Conservation (phyloP, 768 basidiomycete genomes). For the Trametes gibbosa region DNA sequence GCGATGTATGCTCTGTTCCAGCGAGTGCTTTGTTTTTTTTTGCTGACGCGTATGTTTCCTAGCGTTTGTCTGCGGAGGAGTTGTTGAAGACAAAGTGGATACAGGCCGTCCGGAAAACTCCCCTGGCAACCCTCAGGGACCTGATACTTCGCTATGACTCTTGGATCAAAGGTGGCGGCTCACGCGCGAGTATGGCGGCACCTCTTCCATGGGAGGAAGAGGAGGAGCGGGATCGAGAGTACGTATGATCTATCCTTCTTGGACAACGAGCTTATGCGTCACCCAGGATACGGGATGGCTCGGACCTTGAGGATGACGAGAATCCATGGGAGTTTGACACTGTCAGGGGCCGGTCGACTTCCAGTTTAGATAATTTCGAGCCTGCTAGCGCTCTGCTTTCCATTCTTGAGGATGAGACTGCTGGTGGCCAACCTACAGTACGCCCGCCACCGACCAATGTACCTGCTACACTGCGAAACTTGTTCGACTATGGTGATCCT, state of each 20-base stretch:
- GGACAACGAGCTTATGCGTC: background rate
- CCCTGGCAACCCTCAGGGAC: slow-evolving; percentile 72
- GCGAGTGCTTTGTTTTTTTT: background rate
- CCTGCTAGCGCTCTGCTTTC: slow-evolving; percentile 10
- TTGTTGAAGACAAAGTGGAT: slow-evolving; percentile 89
- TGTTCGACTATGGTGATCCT: slow-evolving; percentile 67
- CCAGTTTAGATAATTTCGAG: slow-evolving; percentile 3
- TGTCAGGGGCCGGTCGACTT: slow-evolving; percentile 43
- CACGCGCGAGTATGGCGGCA: slow-evolving; percentile 73
- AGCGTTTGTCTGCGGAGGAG: slow-evolving; percentile 91
- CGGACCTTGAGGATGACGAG: slow-evolving; percentile 29
- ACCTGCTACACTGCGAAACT: slow-evolving; percentile 72
- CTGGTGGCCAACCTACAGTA: slow-evolving; percentile 42
- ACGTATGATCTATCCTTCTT: background rate
- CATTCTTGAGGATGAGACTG: slow-evolving; percentile 23
- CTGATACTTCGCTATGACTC: slow-evolving; percentile 75
- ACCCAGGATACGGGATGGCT: background rate
- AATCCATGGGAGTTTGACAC: slow-evolving; percentile 79
- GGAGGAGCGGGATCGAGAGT: slow-evolving; percentile 41
- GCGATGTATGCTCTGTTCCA: slow-evolving; percentile 48
- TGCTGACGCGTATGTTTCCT: background rate
- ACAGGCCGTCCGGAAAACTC: slow-evolving; percentile 64
- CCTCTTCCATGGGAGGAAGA: slow-evolving; percentile 72
- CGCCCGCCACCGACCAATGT: slow-evolving; percentile 49
- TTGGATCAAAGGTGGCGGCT: slow-evolving; percentile 65